Conservation (phyloP, 2,329 filamentous ascomycete species). For the Cordyceps militaris region DNA sequence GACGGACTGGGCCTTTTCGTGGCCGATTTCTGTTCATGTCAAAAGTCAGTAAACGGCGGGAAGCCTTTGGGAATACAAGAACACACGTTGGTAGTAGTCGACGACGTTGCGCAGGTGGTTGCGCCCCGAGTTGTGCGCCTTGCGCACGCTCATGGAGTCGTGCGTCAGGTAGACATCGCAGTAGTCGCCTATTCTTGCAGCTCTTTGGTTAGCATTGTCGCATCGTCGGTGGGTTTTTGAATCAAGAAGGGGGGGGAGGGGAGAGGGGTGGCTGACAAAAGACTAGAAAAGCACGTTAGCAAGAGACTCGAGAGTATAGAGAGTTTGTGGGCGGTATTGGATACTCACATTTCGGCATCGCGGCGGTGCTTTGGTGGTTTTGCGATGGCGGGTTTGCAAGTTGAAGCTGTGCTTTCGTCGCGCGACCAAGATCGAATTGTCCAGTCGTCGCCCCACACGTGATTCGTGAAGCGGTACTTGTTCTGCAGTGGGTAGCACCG, state of each 20-base stretch:
- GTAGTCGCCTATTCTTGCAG: conserved; percentile 60
- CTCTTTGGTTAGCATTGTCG: neutral
- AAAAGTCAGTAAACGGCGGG: neutral
- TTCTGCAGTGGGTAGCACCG: neutral
- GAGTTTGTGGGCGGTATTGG: neutral
- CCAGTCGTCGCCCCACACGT: conserved; percentile 9
- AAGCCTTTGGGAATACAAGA: neutral
- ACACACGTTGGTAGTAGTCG: conserved; percentile 91
- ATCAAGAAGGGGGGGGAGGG: neutral
- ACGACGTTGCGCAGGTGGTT: conserved; percentile 97
- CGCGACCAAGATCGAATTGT: conserved; percentile 6
- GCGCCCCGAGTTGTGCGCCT: conserved; percentile 92
- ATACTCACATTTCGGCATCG: conserved; percentile 81
- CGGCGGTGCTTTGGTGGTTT: conserved; percentile 26
- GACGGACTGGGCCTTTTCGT: conserved; percentile 96
- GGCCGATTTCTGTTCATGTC: conserved; percentile 71
- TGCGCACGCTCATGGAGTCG: conserved; percentile 99
- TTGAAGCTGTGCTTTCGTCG: conserved; percentile 1
- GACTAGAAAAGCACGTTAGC: conserved; percentile 25
- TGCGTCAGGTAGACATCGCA: conserved; percentile 99
- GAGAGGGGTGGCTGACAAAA: conserved; percentile 20
- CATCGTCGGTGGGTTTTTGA: too few species aligned
- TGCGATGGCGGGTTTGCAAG: neutral
- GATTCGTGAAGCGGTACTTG: conserved; percentile 1
- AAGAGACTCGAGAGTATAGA: conserved; percentile 21